Conservation (phyloP, 2,329 filamentous ascomycete species). For the Amylocarpus encephaloides region DNA sequence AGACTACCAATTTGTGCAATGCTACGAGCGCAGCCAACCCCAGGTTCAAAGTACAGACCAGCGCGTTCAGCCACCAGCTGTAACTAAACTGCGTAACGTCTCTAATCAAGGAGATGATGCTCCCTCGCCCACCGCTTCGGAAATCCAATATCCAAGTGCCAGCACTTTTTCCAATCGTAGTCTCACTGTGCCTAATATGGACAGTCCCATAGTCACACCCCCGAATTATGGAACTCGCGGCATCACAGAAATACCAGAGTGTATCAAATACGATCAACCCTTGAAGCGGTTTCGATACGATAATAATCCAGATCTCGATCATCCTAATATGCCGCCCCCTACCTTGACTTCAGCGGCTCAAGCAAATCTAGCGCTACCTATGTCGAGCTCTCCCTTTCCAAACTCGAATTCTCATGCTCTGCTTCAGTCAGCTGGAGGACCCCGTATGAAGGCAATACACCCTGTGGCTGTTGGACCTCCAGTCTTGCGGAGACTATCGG, state of each 20-base stretch:
- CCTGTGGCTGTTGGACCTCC: constrained; percentile 30
- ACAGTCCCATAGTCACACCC: constrained; percentile 16
- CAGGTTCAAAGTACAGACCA: background rate
- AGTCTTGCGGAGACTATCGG: constrained; percentile 52
- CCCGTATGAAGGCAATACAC: constrained; percentile 29
- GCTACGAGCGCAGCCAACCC: too few relatives aligned
- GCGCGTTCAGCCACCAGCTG: background rate
- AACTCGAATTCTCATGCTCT: too few relatives aligned
- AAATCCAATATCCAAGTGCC: constrained; percentile 13
- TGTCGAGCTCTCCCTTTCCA: too few relatives aligned
- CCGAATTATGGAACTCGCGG: constrained; percentile 10
- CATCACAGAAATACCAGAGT: background rate
- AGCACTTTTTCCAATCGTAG: constrained; percentile 10
- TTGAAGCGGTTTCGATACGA: constrained; percentile 21
- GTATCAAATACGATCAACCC: constrained; percentile 10
- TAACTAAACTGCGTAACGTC: background rate
- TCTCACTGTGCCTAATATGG: constrained; percentile 7
- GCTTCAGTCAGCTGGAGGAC: background rate
- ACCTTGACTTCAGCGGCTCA: constrained; percentile 6
- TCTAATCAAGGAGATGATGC: constrained; percentile 7
- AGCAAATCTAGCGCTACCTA: background rate
- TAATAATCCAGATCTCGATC: constrained; percentile 3
- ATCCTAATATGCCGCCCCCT: constrained; percentile 21
- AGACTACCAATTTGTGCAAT: too few relatives aligned
- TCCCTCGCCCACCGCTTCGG: constrained; percentile 24